A percentile compares a stretch with the other conserved stretches of the same genome.
Conservation (phyloP, 306 rosid genomes). For the apple (Malus domestica) region DNA sequence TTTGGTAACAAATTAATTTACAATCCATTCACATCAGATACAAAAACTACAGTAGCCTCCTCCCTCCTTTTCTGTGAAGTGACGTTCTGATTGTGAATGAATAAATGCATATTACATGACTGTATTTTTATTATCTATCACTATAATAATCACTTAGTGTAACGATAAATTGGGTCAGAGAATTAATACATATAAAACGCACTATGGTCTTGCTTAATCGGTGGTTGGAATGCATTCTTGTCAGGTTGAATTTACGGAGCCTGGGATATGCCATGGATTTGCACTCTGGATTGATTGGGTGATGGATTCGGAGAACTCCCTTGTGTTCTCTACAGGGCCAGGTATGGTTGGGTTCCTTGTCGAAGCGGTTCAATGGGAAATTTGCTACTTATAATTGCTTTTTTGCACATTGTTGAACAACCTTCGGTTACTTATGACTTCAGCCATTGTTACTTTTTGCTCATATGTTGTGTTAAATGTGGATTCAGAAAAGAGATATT, state of each 20-base stretch:
- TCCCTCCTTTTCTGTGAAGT: background rate
- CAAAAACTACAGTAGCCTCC: background rate
- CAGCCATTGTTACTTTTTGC: background rate
- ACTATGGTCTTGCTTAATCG: background rate
- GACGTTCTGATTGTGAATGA: background rate
- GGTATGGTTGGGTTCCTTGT: conserved; percentile 34
- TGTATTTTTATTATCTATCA: background rate
- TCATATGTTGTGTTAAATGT: background rate
- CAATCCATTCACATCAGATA: background rate
- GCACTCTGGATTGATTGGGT: conserved; percentile 89
- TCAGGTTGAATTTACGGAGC: conserved; percentile 55
- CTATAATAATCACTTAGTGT: background rate
- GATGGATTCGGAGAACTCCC: conserved; percentile 59
- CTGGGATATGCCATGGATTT: conserved; percentile 80
- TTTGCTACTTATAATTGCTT: background rate
- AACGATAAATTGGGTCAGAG: background rate
- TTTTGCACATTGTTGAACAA: background rate
- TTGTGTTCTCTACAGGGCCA: conserved; percentile 77
- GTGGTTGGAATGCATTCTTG: conserved; percentile 14
- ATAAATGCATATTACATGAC: background rate
- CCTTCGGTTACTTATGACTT: background rate
- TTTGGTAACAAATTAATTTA: background rate
- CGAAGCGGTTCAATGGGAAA: background rate
- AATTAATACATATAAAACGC: background rate
- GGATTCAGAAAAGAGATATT: conserved; percentile 68